Evolutionary conservation across 345 rosid species (phyloP).

Genomic region (Anacardium occidentale): DNA sequence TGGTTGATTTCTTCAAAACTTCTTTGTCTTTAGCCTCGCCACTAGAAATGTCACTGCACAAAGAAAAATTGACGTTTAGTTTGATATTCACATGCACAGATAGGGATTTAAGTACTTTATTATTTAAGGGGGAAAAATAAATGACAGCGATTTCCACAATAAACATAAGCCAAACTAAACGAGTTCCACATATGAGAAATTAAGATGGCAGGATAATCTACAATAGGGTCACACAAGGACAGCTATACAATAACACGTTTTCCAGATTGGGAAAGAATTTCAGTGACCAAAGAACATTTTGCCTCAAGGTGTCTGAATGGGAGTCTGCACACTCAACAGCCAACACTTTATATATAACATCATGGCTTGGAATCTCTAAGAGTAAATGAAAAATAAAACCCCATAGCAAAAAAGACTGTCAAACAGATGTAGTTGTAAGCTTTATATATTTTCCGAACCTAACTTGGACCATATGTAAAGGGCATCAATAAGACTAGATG

Average conservation of each 20-base stretch:
- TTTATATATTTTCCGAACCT: too few species aligned
- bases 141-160: not conserved
- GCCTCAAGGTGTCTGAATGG: not conserved
- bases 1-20: slow-evolving; percentile 19
- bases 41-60: slow-evolving; percentile 8
- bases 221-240: not conserved
- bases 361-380: not conserved
- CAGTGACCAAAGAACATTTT: not conserved
- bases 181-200: not conserved
- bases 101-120: not conserved
- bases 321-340: not conserved
- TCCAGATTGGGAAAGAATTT: not conserved
- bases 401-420: not conserved
- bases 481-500: too few species aligned
- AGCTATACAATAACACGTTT: not conserved
- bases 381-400: not conserved
- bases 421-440: not conserved
- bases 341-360: not conserved
- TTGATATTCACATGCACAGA: not conserved
- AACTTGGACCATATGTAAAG: not conserved
- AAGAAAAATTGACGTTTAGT: not conserved
- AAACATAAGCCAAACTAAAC: slow-evolving; percentile 3
- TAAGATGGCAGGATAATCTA: not conserved
- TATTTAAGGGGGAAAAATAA: not conserved
- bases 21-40: slow-evolving; percentile 11